phyloP scores from a whole-genome alignment of 1,284 basidiomycete species.

The Phellopilus nigrolimitatus region DNA sequence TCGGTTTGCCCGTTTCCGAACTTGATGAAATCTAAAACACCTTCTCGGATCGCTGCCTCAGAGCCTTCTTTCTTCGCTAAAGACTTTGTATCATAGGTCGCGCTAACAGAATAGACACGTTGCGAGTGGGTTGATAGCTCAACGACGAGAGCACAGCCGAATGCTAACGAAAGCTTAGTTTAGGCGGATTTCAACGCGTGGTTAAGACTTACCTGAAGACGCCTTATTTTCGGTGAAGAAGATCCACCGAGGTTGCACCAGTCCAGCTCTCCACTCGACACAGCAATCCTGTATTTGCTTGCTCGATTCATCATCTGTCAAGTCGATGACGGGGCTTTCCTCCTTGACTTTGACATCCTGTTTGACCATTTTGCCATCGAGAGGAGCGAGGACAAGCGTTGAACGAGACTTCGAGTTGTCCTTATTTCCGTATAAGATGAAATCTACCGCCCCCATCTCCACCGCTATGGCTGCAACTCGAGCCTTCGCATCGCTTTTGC shows the following conservation, averaged over 20 bases:
- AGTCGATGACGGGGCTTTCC: constrained; percentile 13
- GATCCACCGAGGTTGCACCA: constrained; percentile 47
- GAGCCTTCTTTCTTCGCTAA: constrained; percentile 53
- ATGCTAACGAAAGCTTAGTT: constrained; percentile 31
- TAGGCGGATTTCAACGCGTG: neutral
- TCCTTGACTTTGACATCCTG: constrained; percentile 23
- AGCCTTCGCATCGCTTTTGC: constrained; percentile 46
- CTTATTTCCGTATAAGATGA: constrained; percentile 42
- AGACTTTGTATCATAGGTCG: constrained; percentile 33
- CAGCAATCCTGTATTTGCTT: constrained; percentile 47
- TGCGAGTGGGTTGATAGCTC: constrained; percentile 42
- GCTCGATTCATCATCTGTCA: constrained; percentile 27
- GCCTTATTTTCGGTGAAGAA: constrained; percentile 42
- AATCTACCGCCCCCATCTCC: constrained; percentile 52
- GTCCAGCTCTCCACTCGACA: constrained; percentile 44
- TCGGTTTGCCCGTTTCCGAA: constrained; percentile 43
- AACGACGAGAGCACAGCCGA: constrained; percentile 53
- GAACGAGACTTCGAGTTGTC: constrained; percentile 32
- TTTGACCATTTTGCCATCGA: constrained; percentile 25
- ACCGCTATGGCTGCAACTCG: constrained; percentile 50
- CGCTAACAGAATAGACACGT: constrained; percentile 46
- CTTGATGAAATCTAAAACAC: constrained; percentile 51
- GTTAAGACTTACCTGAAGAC: constrained; percentile 37
- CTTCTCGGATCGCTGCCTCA: constrained; percentile 42
- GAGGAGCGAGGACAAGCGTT: constrained; percentile 33